These are phyloP conservation scores for Gossypium longicalyx DNA, from an alignment of 345 rosid species.

Conservation along the genomic window DNA sequence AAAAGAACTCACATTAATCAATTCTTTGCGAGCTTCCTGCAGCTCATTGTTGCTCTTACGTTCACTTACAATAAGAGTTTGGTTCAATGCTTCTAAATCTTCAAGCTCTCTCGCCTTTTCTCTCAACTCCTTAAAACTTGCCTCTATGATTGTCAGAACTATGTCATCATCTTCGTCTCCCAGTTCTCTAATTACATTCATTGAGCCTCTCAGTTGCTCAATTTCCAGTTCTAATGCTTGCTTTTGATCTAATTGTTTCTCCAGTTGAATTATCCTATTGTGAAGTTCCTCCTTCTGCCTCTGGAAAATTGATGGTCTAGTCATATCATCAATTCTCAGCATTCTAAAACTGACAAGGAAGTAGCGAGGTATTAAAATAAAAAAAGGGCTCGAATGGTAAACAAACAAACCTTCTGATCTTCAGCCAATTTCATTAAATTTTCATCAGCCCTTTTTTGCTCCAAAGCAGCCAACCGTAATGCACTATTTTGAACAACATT, in stretches of 20 bases:
- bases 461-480: slow-evolving; percentile 64
- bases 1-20: slow-evolving; percentile 54
- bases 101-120: slow-evolving; percentile 82
- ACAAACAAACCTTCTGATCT: slow-evolving; percentile 77
- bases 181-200: slow-evolving; percentile 68
- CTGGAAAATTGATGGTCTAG: slow-evolving; percentile 35
- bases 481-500: slow-evolving; percentile 49
- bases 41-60: slow-evolving; percentile 84
- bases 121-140: slow-evolving; percentile 50
- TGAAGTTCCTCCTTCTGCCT: slow-evolving; percentile 69
- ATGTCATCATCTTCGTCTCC: slow-evolving; percentile 49
- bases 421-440: slow-evolving; percentile 68
- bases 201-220: slow-evolving; percentile 54
- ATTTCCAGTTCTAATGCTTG: slow-evolving; percentile 83
- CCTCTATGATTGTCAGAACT: slow-evolving; percentile 60
- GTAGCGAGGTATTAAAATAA: not conserved
- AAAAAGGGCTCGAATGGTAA: slow-evolving; percentile 20
- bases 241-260: slow-evolving; percentile 71
- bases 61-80: slow-evolving; percentile 70
- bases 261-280: slow-evolving; percentile 55
- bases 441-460: slow-evolving; percentile 73
- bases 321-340: slow-evolving; percentile 8
- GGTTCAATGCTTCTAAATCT: slow-evolving; percentile 63
- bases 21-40: slow-evolving; percentile 84
- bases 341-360: slow-evolving; percentile 6